Conservation (phyloP, 345 rosid species). For the Dipteronia dyeriana region DNA sequence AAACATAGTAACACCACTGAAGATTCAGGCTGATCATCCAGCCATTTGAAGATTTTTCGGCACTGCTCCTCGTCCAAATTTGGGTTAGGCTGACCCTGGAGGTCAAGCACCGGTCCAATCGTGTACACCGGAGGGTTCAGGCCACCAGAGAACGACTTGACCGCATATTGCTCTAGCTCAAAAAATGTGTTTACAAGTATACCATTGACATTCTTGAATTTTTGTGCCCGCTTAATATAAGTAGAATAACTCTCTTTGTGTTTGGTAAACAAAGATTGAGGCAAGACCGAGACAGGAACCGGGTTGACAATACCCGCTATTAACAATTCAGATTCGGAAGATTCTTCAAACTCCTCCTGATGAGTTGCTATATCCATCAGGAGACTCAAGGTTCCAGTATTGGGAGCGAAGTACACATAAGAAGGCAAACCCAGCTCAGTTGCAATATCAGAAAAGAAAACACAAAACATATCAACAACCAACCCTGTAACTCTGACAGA, state of each 20-base stretch:
- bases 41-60: slow-evolving; percentile 42
- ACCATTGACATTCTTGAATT: slow-evolving; percentile 38
- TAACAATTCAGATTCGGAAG: slow-evolving; percentile 20
- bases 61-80: slow-evolving; percentile 22
- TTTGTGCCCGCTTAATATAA: slow-evolving; percentile 28
- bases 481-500: slow-evolving; percentile 40
- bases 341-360: slow-evolving; percentile 19
- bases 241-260: slow-evolving; percentile 30
- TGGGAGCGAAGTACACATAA: slow-evolving; percentile 40
- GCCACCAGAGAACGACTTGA: slow-evolving; percentile 27
- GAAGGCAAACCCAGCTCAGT: slow-evolving; percentile 46
- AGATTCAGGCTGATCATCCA: slow-evolving; percentile 43
- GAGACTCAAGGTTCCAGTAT: slow-evolving; percentile 39
- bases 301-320: slow-evolving; percentile 40
- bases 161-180: slow-evolving; percentile 38
- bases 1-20: slow-evolving; percentile 58
- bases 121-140: slow-evolving; percentile 42
- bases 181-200: slow-evolving; percentile 45
- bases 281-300: slow-evolving; percentile 41
- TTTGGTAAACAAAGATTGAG: slow-evolving; percentile 26
- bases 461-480: slow-evolving; percentile 48
- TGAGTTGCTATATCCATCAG: slow-evolving; percentile 34
- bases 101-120: slow-evolving; percentile 45
- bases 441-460: slow-evolving; percentile 38
- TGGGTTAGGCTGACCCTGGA: slow-evolving; percentile 25